Conservation (phyloP, 768 basidiomycete genomes). For the Russula ochroleuca region DNA sequence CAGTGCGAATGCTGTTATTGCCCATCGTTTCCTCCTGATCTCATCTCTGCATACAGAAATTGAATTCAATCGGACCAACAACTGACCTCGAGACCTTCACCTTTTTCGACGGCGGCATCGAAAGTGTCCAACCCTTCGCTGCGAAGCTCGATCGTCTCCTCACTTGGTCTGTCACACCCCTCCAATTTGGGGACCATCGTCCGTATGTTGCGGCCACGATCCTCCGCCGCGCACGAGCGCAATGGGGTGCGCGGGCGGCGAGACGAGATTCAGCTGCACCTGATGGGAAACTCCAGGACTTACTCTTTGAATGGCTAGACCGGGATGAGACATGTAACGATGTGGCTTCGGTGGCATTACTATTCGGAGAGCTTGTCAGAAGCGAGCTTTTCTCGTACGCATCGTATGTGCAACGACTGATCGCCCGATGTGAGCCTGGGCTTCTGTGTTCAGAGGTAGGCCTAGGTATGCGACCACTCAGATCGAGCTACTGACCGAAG, state of each 20-base stretch:
- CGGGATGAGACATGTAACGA: slow-evolving; percentile 54
- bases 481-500: background rate
- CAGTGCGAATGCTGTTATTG: slow-evolving; percentile 32
- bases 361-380: slow-evolving; percentile 70
- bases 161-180: slow-evolving; percentile 74
- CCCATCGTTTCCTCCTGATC: background rate
- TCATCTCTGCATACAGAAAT: slow-evolving; percentile 42
- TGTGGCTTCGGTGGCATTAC: slow-evolving; percentile 54
- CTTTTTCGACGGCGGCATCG: slow-evolving; percentile 52
- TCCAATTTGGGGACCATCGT: slow-evolving; percentile 80
- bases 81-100: slow-evolving; percentile 55
- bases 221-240: slow-evolving; percentile 58
- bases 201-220: slow-evolving; percentile 71
- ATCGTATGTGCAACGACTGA: slow-evolving; percentile 72
- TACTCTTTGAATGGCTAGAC: slow-evolving; percentile 80
- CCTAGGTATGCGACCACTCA: background rate
- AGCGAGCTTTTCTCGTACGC: slow-evolving; percentile 69
- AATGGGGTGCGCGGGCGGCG: slow-evolving; percentile 56
- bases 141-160: slow-evolving; percentile 70
- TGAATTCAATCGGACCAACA: slow-evolving; percentile 69
- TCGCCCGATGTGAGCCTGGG: slow-evolving; percentile 70
- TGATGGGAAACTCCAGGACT: slow-evolving; percentile 63
- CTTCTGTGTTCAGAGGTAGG: slow-evolving; percentile 52
- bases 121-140: slow-evolving; percentile 40
- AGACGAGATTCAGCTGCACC: slow-evolving; percentile 59